phyloP scores from a whole-genome alignment of 225 moss, liverwort and hornwort genomes.

The Asterella californica region DNA sequence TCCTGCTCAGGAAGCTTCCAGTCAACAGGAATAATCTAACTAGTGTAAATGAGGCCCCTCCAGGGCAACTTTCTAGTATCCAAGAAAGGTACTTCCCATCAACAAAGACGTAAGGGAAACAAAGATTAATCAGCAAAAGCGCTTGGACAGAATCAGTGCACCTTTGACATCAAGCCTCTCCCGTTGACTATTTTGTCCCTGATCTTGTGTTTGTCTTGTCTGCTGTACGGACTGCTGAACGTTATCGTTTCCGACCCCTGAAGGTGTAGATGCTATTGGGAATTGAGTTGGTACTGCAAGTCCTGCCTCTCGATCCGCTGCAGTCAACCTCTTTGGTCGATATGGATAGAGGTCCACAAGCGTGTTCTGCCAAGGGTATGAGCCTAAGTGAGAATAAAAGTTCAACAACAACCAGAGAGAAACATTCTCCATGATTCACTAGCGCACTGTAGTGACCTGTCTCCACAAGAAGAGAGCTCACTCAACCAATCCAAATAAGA shows the following conservation, averaged over 20 bases:
- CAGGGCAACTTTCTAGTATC: neutral
- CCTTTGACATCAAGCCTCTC: conserved; percentile 25
- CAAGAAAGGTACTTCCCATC: neutral
- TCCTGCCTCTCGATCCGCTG: conserved; percentile 64
- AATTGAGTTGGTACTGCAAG: conserved; percentile 65
- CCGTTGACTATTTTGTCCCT: conserved; percentile 38
- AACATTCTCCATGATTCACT: neutral
- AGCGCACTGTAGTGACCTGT: neutral
- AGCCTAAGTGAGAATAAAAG: neutral
- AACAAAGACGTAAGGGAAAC: neutral
- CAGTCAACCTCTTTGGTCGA: conserved; percentile 64
- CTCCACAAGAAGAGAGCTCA: neutral
- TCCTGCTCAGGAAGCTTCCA: conserved; percentile 17
- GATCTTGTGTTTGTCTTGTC: conserved; percentile 22
- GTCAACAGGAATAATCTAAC: neutral
- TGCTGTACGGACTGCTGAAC: conserved; percentile 5
- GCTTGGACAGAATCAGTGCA: neutral
- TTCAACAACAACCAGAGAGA: neutral
- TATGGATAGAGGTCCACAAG: conserved; percentile 47
- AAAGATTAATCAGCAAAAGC: neutral
- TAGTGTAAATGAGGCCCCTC: neutral
- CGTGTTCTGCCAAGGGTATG: conserved; percentile 43
- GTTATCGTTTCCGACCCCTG: conserved; percentile 25
- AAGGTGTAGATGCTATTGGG: conserved; percentile 40
- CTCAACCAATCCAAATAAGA: neutral